Evolutionary conservation across 345 rosid genomes (phyloP).

Genomic region (Salix udensis): DNA sequence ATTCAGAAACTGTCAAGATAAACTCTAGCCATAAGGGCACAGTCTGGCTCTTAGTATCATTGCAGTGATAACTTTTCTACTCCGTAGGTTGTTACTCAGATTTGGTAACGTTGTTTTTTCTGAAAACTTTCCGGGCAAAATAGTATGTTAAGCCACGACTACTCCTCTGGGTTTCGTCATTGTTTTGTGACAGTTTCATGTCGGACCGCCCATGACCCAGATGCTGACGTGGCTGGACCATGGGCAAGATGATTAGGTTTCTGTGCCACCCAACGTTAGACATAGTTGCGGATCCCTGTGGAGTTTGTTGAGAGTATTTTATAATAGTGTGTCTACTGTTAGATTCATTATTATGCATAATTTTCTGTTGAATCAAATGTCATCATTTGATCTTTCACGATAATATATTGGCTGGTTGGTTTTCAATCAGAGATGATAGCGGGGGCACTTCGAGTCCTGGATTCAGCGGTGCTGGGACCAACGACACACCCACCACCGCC

Average conservation of each 20-base stretch:
- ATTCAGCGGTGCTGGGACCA: slow-evolving; percentile 27
- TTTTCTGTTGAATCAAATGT: background rate
- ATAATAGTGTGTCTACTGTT: background rate
- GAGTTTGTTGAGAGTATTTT: no score
- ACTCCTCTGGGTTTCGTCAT: no score
- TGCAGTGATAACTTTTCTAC: background rate
- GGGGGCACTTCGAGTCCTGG: slow-evolving; percentile 48
- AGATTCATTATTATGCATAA: background rate
- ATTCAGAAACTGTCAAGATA: background rate
- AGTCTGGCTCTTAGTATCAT: background rate
- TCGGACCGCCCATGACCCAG: background rate
- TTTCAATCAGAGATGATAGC: slow-evolving; percentile 40
- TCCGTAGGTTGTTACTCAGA: background rate
- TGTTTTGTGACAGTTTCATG: background rate
- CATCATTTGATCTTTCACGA: background rate
- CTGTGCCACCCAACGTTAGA: background rate
- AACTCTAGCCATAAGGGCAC: background rate
- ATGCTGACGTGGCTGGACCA: no score
- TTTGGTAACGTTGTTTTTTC: background rate
- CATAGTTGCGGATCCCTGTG: no score
- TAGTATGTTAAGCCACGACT: no score
- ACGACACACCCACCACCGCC: slow-evolving; percentile 33
- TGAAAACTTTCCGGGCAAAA: background rate
- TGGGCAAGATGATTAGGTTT: background rate
- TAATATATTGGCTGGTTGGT: background rate